Conservation (phyloP, 139 green algal species). For the Micractinium sp. region DNA sequence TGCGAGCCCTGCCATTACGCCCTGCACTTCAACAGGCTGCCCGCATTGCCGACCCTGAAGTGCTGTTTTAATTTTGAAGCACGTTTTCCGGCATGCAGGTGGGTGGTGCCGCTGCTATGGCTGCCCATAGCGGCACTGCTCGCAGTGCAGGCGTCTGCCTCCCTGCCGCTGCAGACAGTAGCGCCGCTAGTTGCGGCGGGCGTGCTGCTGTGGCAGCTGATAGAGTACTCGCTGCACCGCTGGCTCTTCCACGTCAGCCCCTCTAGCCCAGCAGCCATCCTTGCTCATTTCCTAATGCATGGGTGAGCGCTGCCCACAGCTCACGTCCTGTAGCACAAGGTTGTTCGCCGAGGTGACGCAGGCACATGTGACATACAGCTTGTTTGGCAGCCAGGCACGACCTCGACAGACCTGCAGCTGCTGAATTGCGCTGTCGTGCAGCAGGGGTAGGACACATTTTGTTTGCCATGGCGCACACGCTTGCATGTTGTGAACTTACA, state of each 20-base stretch:
- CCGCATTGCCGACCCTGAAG: not conserved
- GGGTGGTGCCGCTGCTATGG: constrained; percentile 92
- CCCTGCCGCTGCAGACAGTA: not conserved
- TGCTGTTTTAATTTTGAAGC: not conserved
- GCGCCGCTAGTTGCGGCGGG: constrained; percentile 54
- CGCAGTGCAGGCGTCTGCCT: not conserved
- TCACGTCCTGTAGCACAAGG: not conserved
- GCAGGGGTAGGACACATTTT: not conserved
- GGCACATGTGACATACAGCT: not conserved
- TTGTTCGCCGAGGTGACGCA: not conserved
- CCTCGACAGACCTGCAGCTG: not conserved
- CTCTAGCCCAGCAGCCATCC: constrained; percentile 61
- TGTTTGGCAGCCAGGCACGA: not conserved
- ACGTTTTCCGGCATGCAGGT: constrained; percentile 50
- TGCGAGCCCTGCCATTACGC: not conserved
- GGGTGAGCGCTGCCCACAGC: constrained; percentile 57
- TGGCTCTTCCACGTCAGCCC: constrained; percentile 88
- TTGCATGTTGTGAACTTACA: not conserved
- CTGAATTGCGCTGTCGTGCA: not conserved
- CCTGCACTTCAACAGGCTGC: not conserved
- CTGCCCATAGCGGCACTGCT: constrained; percentile 63
- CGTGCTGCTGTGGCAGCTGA: constrained; percentile 79
- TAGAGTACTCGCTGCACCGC: constrained; percentile 93
- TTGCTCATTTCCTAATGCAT: constrained; percentile 94
- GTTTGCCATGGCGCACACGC: not conserved